These are phyloP conservation scores for Fusarium sp. DNA, from an alignment of 2,329 filamentous ascomycete genomes.

Conservation along the genomic window DNA sequence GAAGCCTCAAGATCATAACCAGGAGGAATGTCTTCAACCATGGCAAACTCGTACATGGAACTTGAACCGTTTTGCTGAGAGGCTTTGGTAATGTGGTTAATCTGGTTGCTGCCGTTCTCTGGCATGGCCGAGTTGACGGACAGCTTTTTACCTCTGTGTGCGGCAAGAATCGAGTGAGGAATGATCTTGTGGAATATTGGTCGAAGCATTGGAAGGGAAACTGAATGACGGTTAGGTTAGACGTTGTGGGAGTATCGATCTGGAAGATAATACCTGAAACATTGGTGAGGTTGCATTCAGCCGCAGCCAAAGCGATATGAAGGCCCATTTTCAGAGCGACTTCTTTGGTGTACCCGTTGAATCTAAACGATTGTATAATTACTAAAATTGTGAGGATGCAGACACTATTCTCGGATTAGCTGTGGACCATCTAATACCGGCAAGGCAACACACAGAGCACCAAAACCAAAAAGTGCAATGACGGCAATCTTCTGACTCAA, in stretches of 20 bases:
- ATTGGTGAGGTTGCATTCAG: slow-evolving; percentile 45
- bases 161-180: slow-evolving; percentile 18
- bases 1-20: slow-evolving; percentile 27
- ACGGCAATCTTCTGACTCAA: slow-evolving; percentile 45
- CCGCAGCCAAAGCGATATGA: slow-evolving; percentile 42
- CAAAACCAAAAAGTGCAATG: slow-evolving; percentile 46
- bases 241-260: rapidly evolving
- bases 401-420: slow-evolving; percentile 8
- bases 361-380: slow-evolving; percentile 33
- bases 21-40: slow-evolving; percentile 8
- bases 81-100: neutral
- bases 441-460: slow-evolving; percentile 39
- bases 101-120: slow-evolving; percentile 5
- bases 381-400: slow-evolving; percentile 44
- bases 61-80: slow-evolving; percentile 17
- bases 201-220: slow-evolving; percentile 36
- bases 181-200: slow-evolving; percentile 26
- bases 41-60: slow-evolving; percentile 17
- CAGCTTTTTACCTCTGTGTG: slow-evolving; percentile 7
- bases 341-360: slow-evolving; percentile 35
- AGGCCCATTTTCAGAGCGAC: slow-evolving; percentile 41
- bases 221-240: neutral
- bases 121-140: slow-evolving; percentile 4
- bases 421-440: rapidly evolving
- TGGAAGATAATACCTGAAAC: slow-evolving; percentile 36